A percentile compares a stretch with the other conserved stretches of the same genome.
Evolutionary conservation across 1,284 basidiomycete genomes (phyloP).

Genomic region (Trichosporon sp.): DNA sequence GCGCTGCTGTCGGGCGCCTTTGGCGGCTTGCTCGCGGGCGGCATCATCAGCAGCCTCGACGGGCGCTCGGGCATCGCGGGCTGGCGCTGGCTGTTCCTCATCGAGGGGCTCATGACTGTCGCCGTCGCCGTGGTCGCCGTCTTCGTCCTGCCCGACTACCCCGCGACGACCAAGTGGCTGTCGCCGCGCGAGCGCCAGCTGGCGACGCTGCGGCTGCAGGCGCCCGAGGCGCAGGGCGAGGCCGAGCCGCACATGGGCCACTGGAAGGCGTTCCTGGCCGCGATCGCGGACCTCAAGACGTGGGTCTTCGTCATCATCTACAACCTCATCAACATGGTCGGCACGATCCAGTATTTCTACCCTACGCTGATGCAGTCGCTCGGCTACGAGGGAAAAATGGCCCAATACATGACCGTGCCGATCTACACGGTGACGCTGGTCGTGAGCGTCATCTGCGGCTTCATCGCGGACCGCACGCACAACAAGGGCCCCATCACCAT

Average conservation of each 20-base stretch:
- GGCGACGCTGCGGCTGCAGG: slow-evolving; percentile 18
- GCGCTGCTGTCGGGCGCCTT: slow-evolving; percentile 38
- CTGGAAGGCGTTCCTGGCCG: slow-evolving; percentile 27
- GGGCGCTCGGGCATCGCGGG: slow-evolving; percentile 27
- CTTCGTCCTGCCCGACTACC: slow-evolving; percentile 47
- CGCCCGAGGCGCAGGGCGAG: slow-evolving; percentile 25
- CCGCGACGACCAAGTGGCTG: slow-evolving; percentile 43
- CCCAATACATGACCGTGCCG: slow-evolving; percentile 51
- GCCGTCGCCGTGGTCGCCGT: slow-evolving; percentile 35
- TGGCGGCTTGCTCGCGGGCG: slow-evolving; percentile 44
- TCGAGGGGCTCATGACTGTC: slow-evolving; percentile 45
- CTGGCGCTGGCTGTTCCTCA: slow-evolving; percentile 48
- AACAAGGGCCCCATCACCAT: slow-evolving; percentile 46
- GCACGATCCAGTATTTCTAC: slow-evolving; percentile 50
- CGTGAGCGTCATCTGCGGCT: slow-evolving; percentile 39
- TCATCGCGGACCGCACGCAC: slow-evolving; percentile 41
- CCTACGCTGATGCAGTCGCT: slow-evolving; percentile 44
- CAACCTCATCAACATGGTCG: slow-evolving; percentile 42
- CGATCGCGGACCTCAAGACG: slow-evolving; percentile 36
- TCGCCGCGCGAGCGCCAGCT: slow-evolving; percentile 32
- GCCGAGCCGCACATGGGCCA: slow-evolving; percentile 26
- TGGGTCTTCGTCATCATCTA: slow-evolving; percentile 34
- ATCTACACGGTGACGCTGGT: slow-evolving; percentile 49
- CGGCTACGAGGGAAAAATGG: slow-evolving; percentile 40
- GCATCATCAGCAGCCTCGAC: slow-evolving; percentile 37